Evolutionary conservation across 2,329 filamentous ascomycete genomes (phyloP), one percentile per base, ranked within the genome.

Genomic region (Diaporthe ilicicola): DNA sequence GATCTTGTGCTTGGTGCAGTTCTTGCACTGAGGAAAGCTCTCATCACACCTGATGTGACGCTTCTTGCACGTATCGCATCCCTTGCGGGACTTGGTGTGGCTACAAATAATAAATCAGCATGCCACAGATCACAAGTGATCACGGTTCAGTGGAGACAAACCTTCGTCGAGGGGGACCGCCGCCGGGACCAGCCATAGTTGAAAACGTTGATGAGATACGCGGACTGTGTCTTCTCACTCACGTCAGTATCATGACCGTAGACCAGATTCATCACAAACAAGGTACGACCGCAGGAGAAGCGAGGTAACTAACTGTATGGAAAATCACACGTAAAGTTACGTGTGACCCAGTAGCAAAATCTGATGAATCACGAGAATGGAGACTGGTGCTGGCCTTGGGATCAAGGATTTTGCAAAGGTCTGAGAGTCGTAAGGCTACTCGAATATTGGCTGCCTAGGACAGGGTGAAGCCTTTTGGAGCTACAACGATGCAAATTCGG

Each of bases 1-100:
- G 77, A 97, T 96, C 85, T 98, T 97, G 84, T 99, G 96, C 84
- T 98, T 99, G 73, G 95, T 98, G 84, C 96, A 99, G 83, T 99
- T 99, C 77, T 87, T 97, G 94, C 95, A 99, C 89, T 99, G 96
- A 65, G 96, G 96, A 78, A 97, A 98, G 76, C 91, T 97, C 82
- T 99, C 96, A 80, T 99, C 96, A 84, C 96, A 99, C 78, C 96
- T 90, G 80, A 99, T 99, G 83, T 99, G 96, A 80, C 96, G 91
- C 81, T 93, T 92, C 84, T 99, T 99, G 89, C 96, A 99, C 73
- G 94, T 97, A 79, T 97, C 95, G 88, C 96, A 99, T 74, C 96
- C 96, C 85, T 98, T 98, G 80, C 96, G 92, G 78, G 95, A 98
- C 87, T 99, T 99, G 81, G 96, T 99, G 86, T 99, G 96, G 86